Evolutionary conservation across 1,284 basidiomycete species (phyloP).

Genomic region (Xanthoconium separans): DNA sequence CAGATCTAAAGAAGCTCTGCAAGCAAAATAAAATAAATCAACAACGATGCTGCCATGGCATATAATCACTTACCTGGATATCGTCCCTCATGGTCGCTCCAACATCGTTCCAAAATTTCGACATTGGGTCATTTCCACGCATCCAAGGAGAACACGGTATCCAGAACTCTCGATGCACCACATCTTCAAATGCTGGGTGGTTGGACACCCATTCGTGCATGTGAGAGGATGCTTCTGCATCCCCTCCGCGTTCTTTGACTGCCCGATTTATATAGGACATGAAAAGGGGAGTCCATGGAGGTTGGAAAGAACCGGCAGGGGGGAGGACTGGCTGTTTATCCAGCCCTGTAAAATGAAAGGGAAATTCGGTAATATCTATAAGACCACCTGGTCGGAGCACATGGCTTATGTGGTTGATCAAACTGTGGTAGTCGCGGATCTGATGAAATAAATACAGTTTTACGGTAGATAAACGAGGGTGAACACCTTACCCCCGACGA

Average conservation of each 20-base stretch:
- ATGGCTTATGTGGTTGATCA: constrained; percentile 66
- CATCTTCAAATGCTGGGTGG: constrained; percentile 55
- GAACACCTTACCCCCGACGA: constrained; percentile 59
- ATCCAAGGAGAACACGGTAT: constrained; percentile 55
- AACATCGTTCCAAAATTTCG: constrained; percentile 33
- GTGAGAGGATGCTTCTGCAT: constrained; percentile 57
- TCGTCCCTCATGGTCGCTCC: constrained; percentile 44
- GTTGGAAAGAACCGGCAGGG: constrained; percentile 40
- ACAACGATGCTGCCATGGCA: constrained; percentile 13
- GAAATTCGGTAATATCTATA: constrained; percentile 64
- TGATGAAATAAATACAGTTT: constrained; percentile 30
- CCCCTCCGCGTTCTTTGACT: constrained; percentile 55
- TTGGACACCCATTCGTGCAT: constrained; percentile 51
- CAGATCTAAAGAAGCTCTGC: constrained; percentile 63
- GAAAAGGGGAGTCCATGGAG: constrained; percentile 61
- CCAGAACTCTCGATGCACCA: constrained; percentile 56
- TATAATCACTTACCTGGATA: constrained; percentile 35
- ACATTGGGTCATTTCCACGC: constrained; percentile 31
- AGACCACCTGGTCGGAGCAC: constrained; percentile 70
- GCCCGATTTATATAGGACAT: constrained; percentile 52
- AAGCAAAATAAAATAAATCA: neutral
- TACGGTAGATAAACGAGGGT: constrained; percentile 10
- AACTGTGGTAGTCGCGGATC: constrained; percentile 64
- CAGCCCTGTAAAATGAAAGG: constrained; percentile 58
- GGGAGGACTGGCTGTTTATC: constrained; percentile 46